Conservation (phyloP, 495 filamentous ascomycete genomes). For the Friedmanniomyces endolithicus region DNA sequence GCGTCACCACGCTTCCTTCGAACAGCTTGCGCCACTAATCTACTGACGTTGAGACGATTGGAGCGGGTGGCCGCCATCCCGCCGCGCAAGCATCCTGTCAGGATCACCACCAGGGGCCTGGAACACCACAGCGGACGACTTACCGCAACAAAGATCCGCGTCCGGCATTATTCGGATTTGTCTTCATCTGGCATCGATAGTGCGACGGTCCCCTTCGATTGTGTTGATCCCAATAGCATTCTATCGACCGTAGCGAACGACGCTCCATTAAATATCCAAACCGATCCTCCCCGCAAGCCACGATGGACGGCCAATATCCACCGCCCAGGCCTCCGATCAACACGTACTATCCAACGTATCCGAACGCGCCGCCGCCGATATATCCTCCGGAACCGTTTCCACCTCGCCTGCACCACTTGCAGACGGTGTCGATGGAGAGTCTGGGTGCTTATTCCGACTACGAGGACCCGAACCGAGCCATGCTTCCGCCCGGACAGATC, state of each 20-base stretch:
- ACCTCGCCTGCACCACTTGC: constrained; percentile 9
- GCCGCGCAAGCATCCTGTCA: neutral
- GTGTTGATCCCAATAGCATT: neutral
- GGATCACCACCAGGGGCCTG: neutral
- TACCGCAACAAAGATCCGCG: neutral
- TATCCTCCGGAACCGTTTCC: constrained; percentile 8
- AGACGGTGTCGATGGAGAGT: constrained; percentile 15
- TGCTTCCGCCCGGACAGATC: constrained; percentile 9
- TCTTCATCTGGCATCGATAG: neutral
- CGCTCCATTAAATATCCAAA: neutral
- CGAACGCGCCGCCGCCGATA: constrained; percentile 7
- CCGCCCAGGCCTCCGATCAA: constrained; percentile 11
- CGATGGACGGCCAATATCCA: constrained; percentile 15
- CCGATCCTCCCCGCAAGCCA: neutral
- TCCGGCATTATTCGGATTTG: neutral
- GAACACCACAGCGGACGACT: neutral
- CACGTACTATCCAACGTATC: constrained; percentile 9
- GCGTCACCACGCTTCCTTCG: neutral
- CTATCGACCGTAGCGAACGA: constrained; percentile 4
- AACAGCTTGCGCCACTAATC: neutral
- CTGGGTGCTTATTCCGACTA: constrained; percentile 14
- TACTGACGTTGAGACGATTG: constrained; percentile 1
- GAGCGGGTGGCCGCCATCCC: neutral
- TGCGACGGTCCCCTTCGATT: neutral
- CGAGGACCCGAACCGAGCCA: constrained; percentile 8